Evolutionary conservation across 805 yeast species (phyloP).

Genomic region (Candida khao-thaluensis): DNA sequence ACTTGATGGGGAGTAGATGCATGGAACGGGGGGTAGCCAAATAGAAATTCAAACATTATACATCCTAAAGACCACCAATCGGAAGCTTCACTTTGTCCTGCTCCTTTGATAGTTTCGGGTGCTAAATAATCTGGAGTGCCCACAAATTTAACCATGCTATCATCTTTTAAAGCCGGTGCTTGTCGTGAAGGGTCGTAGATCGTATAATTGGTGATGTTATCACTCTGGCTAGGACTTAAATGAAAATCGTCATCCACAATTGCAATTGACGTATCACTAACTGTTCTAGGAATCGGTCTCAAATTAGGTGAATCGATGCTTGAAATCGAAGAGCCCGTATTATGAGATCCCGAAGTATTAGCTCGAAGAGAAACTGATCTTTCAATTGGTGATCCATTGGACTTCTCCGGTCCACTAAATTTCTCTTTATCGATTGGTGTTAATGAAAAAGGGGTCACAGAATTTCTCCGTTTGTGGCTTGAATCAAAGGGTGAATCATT

Average conservation of each 20-base stretch:
- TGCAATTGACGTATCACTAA: slow-evolving; percentile 59
- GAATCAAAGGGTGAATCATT: slow-evolving; percentile 24
- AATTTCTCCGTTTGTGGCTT: slow-evolving; percentile 35
- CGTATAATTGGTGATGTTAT: slow-evolving; percentile 45
- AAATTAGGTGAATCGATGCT: slow-evolving; percentile 51
- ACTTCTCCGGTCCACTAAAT: slow-evolving; percentile 11
- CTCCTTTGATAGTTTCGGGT: slow-evolving; percentile 90
- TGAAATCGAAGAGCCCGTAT: slow-evolving; percentile 30
- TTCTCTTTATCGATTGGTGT: slow-evolving; percentile 35
- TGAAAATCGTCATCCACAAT: slow-evolving; percentile 50
- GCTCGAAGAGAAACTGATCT: slow-evolving; percentile 1
- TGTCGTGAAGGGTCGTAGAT: slow-evolving; percentile 63
- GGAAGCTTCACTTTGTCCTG: slow-evolving; percentile 77
- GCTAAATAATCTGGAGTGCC: slow-evolving; percentile 99
- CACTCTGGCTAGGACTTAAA: slow-evolving; percentile 23
- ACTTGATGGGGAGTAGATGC: slow-evolving; percentile 76
- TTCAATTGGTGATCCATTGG: slow-evolving; percentile 11
- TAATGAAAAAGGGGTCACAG: slow-evolving; percentile 46
- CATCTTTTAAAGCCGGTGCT: background rate
- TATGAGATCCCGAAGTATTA: slow-evolving; percentile 3
- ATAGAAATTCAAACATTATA: slow-evolving; percentile 84
- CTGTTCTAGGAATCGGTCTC: slow-evolving; percentile 44
- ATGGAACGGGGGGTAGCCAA: slow-evolving; percentile 95
- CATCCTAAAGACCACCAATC: slow-evolving; percentile 99
- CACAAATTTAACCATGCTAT: slow-evolving; percentile 64